phyloP scores from a whole-genome alignment of 2,329 filamentous ascomycete genomes.

The Aspergillus latus region DNA sequence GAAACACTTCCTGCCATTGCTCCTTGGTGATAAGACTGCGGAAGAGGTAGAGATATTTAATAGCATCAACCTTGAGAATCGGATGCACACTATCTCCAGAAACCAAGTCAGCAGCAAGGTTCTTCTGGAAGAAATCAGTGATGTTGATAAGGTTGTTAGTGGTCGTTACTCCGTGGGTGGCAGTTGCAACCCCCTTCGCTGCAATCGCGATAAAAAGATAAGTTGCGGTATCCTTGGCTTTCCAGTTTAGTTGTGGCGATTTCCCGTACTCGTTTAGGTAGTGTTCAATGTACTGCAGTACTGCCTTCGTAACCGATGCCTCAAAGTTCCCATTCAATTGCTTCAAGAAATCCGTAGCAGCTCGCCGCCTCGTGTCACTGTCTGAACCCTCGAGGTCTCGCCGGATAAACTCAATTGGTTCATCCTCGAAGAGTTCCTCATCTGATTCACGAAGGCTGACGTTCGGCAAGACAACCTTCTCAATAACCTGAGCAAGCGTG shows the following conservation, averaged over 20 bases:
- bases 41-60: constrained; percentile 98
- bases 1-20: constrained; percentile 87
- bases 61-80: constrained; percentile 93
- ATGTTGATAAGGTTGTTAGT: constrained; percentile 87
- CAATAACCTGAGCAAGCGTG: constrained; percentile 80
- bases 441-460: constrained; percentile 89
- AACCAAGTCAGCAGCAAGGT: constrained; percentile 86
- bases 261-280: constrained; percentile 75
- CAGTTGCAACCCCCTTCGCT: constrained; percentile 83
- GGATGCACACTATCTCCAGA: constrained; percentile 68
- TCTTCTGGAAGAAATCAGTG: constrained; percentile 89
- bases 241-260: constrained; percentile 73
- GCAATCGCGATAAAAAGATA: constrained; percentile 97
- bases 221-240: constrained; percentile 95
- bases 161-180: constrained; percentile 84
- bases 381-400: constrained; percentile 94
- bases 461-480: constrained; percentile 94
- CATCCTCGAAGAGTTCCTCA: constrained; percentile 94
- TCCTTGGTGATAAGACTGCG: constrained; percentile 88
- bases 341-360: constrained; percentile 90
- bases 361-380: constrained; percentile 85
- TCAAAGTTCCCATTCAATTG: constrained; percentile 90
- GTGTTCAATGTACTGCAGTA: constrained; percentile 80
- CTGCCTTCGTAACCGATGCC: constrained; percentile 77
- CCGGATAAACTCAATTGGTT: constrained; percentile 97